Evolutionary conservation across 2,329 filamentous ascomycete species (phyloP), one percentile per base, ranked within the genome.

Genomic region (Mollisiaceae sp.): DNA sequence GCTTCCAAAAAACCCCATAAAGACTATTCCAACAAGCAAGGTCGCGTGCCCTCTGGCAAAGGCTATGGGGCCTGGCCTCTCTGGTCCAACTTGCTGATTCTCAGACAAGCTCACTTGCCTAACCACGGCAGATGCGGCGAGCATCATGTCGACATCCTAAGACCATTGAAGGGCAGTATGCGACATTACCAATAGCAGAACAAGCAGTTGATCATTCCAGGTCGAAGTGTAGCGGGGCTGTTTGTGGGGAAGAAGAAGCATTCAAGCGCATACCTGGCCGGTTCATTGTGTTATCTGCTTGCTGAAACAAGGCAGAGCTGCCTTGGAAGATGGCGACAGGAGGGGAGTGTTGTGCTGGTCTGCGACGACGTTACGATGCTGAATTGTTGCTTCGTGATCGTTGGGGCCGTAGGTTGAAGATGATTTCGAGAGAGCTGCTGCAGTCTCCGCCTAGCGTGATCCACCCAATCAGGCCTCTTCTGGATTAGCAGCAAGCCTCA

Each of bases 251-350:
- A 64, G 63, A 70, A 65, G 66, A 65, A 68, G 65, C 27, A 67
- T 68, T 67, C 65, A 67, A 43, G 59, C 68, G 61, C 73, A 69
- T 75, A 76, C 74, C 74, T 75, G 73, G 73, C 70, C 74, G 72
- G 69, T 76, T 76, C 74, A 76, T 76, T 63, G 62, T 71, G 64
- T 59, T 59, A 47, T 58, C 18, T 56, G 38, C 35, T 65, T 24
- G 24, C 18, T 18, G 27, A 20, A 14, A 47, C 15, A 56, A 54
- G 20, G 24, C 27, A 47, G 41, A 27, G 14, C 20, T n/a, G 15
- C 56, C 43, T 47, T 36, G 47, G 50, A 22, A 14, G 20, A 32
- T 47, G 8, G 60, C 39, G 60, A 60, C 62, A 47, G 52, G 57
- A 54, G 35, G 32, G 14, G 11, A 20, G 12, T 18, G 15, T 11